These are phyloP conservation scores for Leccinum barrowsii DNA, from an alignment of 768 basidiomycete genomes.

Conservation along the genomic window DNA sequence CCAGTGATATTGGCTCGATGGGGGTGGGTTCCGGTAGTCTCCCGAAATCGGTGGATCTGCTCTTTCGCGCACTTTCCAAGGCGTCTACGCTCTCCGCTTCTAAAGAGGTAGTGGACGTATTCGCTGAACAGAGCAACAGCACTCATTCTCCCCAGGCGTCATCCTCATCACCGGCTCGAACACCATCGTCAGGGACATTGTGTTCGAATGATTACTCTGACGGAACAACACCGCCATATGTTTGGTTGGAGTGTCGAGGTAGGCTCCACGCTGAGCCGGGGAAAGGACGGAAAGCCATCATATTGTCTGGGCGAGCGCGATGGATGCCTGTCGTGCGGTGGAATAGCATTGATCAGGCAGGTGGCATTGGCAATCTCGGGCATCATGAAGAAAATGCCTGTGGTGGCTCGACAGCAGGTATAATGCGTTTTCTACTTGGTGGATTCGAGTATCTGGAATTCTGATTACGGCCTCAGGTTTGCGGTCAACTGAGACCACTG, in stretches of 20 bases:
- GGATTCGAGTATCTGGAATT: not conserved
- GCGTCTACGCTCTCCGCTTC: constrained; percentile 6
- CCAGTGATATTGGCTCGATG: constrained; percentile 14
- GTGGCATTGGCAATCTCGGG: constrained; percentile 28
- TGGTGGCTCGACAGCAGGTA: constrained; percentile 22
- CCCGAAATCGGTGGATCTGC: constrained; percentile 70
- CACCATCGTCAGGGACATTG: not conserved
- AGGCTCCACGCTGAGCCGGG: constrained; percentile 88
- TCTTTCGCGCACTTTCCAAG: constrained; percentile 81
- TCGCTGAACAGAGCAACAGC: not conserved
- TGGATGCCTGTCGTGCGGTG: constrained; percentile 63
- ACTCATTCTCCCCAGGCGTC: constrained; percentile 2
- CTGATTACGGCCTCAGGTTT: constrained; percentile 7
- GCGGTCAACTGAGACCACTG: not conserved
- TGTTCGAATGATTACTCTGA: constrained; percentile 1
- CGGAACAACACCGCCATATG: constrained; percentile 40
- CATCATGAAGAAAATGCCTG: not conserved
- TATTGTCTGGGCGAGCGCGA: constrained; percentile 77
- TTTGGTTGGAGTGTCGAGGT: constrained; percentile 93
- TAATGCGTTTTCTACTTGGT: not conserved
- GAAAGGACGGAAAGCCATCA: constrained; percentile 91
- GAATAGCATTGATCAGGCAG: constrained; percentile 50
- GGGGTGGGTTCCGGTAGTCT: constrained; percentile 4
- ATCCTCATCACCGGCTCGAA: not conserved
- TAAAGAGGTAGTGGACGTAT: not conserved